Evolutionary conservation across 192 early-diverging fungal genomes (phyloP).

Genomic region (Tieghemiomyces parasiticus): DNA sequence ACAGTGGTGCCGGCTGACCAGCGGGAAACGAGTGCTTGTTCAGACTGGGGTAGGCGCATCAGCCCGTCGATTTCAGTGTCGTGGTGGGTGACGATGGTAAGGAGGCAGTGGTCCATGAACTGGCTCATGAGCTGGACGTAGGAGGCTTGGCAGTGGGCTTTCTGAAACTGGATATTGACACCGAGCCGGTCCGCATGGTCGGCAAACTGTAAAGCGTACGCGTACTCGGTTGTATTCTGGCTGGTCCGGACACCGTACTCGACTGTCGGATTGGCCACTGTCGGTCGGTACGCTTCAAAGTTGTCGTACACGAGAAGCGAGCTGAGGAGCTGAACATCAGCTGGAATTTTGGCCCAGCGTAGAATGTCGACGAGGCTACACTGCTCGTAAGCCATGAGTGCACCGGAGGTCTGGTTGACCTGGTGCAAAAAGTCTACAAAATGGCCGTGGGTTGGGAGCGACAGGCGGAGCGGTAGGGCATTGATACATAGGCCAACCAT

Average conservation of each 20-base stretch:
- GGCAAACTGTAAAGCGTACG: neutral
- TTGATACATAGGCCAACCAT: neutral
- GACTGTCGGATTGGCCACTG: neutral
- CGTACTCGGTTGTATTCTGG: neutral
- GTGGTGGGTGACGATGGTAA: neutral
- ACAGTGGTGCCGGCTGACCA: neutral
- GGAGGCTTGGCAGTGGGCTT: neutral
- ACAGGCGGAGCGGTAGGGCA: neutral
- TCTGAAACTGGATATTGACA: neutral
- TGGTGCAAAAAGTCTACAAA: neutral
- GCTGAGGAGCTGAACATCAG: neutral
- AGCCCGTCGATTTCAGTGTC: neutral
- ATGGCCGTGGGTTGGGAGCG: neutral
- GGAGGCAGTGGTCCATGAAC: neutral
- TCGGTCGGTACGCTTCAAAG: neutral
- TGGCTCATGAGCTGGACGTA: neutral
- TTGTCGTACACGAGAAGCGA: neutral
- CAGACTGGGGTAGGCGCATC: neutral
- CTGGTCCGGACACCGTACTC: neutral
- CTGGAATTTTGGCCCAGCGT: neutral
- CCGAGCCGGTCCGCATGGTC: neutral
- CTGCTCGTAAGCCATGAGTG: neutral
- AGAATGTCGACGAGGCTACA: neutral
- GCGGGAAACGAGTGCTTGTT: neutral
- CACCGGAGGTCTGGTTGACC: neutral